Percentiles rank a stretch among this genome's conserved stretches.
These are phyloP conservation scores for Prunus padus DNA, from an alignment of 306 rosid species.

Conservation along the genomic window DNA sequence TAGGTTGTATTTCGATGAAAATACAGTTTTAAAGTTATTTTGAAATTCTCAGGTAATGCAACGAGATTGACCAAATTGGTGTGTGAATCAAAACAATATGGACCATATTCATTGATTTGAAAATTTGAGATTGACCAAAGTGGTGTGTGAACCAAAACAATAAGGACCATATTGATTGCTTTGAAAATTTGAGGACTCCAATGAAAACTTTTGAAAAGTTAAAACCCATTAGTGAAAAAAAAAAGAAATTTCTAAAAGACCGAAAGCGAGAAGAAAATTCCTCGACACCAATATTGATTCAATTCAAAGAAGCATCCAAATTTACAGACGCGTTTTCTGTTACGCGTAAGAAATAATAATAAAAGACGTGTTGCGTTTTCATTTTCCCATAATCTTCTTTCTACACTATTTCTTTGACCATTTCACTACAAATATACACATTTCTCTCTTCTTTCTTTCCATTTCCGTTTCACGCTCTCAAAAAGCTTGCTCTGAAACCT, in stretches of 20 bases:
- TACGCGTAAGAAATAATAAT: slow-evolving; percentile 12
- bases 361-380: slow-evolving; percentile 19
- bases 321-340: slow-evolving; percentile 38
- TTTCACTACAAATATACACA: slow-evolving; percentile 9
- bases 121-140: too few relatives aligned
- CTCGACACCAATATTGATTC: background rate
- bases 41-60: too few relatives aligned
- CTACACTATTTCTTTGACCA: background rate
- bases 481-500: background rate
- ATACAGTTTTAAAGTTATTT: background rate
- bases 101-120: too few relatives aligned
- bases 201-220: too few relatives aligned
- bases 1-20: too few relatives aligned
- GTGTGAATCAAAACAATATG: too few relatives aligned
- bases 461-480: background rate
- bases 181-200: too few relatives aligned
- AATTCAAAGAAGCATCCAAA: background rate
- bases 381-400: background rate
- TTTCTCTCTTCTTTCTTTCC: background rate
- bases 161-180: too few relatives aligned
- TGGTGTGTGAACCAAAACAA: too few relatives aligned
- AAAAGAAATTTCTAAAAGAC: background rate
- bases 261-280: slow-evolving; percentile 39
- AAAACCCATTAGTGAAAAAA: background rate
- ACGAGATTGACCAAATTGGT: too few relatives aligned